phyloP scores from a whole-genome alignment of 805 yeast species.

The Schizosaccharomyces osmophilus region DNA sequence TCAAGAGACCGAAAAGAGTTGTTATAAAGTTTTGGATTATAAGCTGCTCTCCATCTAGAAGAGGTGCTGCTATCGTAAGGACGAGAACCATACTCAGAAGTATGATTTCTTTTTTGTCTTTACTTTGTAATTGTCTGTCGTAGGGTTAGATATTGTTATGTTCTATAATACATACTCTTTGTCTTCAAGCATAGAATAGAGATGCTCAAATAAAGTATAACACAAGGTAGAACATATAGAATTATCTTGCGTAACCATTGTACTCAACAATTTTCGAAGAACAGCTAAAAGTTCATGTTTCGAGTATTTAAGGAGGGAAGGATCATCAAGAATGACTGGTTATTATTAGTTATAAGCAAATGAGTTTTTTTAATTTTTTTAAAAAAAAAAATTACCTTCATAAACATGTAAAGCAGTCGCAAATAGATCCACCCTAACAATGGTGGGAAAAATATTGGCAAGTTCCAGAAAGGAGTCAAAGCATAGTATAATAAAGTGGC shows the following conservation, averaged over 20 bases:
- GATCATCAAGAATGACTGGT: not conserved
- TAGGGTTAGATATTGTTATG: not conserved
- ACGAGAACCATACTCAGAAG: slow-evolving; percentile 6
- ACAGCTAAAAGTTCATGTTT: slow-evolving; percentile 31
- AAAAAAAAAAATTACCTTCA: not conserved
- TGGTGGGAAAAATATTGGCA: slow-evolving; percentile 38
- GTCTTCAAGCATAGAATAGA: not conserved
- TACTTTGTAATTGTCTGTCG: not conserved
- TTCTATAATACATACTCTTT: not conserved
- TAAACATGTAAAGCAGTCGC: slow-evolving; percentile 28
- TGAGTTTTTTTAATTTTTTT: not conserved
- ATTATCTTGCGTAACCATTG: slow-evolving; percentile 9
- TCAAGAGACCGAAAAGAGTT: not conserved
- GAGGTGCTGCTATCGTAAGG: not conserved
- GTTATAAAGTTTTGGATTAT: not conserved
- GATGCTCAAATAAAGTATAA: not conserved
- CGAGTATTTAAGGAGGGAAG: not conserved
- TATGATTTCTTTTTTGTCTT: not conserved
- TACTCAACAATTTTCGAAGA: slow-evolving; percentile 17
- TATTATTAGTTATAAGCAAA: not conserved
- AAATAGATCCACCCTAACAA: slow-evolving; percentile 45
- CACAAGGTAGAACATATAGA: not conserved
- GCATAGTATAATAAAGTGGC: not conserved
- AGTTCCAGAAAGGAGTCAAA: slow-evolving; percentile 29
- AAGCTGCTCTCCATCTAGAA: not conserved